Base-by-base conservation (phyloP, 2,329 filamentous ascomycete species). In the Phyllosticta citrichinensis region DNA sequence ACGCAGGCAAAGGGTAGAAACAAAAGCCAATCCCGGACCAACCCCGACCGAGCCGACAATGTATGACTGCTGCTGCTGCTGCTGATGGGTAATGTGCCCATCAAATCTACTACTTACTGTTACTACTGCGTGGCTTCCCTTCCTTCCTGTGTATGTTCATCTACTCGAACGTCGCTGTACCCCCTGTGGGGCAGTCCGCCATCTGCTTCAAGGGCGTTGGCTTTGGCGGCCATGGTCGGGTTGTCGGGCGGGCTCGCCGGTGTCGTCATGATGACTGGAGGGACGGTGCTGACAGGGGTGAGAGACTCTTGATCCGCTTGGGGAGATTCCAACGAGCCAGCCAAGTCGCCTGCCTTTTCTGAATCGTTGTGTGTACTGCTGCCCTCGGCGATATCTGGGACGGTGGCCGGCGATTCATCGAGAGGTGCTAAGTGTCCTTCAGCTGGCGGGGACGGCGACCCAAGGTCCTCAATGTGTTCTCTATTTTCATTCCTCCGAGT, bases 391-490 rank as follows among this genome's bases (percentile, higher is more conserved):
- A 47, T 14, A n/a, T 47, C 40, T 1, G 14, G 40, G 17, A n/a
- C 40, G n/a, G 17, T 19, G 40, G 12, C 14, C 12, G 40, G 17
- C 3, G 17, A n/a, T n/a, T 47, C 14, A n/a, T 47, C 17, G 5
- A n/a, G n/a, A 47, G 40, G 2, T 8, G 17, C 2, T 14, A 14
- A 17, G n/a, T 4, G 6, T 14, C n/a, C 33, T 14, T 52, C 24
- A 3, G 52, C 24, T 2, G 53, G 33, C 2, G 58, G 35, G 10
- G 53, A 33, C 1, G 52, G 20, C 11, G 58, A 30, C 2, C 58
- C 55, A 17, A 61, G 22, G 4, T 62, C 52, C 40, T 62, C 61
- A 27, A 62, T 58, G 12, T 62, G 61, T n/a, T 59, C 52, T 8
- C 17, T 47, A 14, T 47, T 47, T n/a, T 47, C 40, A 4, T 47